Conservation (phyloP, 306 rosid species). For the Castanea crenata region DNA sequence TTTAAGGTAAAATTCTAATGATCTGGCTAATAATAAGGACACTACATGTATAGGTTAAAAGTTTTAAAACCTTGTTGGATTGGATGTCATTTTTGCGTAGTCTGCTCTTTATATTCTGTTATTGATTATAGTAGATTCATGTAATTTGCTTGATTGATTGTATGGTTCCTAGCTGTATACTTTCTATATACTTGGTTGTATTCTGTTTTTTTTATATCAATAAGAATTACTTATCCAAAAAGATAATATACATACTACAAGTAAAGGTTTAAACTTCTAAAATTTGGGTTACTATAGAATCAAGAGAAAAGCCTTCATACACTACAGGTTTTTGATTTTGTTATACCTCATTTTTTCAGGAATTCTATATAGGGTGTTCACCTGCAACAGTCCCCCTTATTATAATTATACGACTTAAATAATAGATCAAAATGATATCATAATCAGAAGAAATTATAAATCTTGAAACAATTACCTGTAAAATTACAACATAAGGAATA, state of each 20-base stretch:
- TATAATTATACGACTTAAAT: background rate
- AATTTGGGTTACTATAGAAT: background rate
- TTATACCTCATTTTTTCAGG: background rate
- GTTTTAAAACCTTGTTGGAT: too few species aligned
- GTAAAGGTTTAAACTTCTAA: background rate
- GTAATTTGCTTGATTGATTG: too few species aligned
- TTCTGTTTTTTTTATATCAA: too few species aligned
- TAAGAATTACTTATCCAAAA: too few species aligned
- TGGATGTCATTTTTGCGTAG: too few species aligned
- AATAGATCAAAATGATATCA: background rate
- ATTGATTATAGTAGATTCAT: too few species aligned
- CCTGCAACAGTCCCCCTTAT: background rate
- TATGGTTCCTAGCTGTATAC: too few species aligned
- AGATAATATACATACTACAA: background rate
- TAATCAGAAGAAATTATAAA: background rate
- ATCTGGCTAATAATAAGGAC: background rate
- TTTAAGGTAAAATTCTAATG: background rate
- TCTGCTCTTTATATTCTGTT: too few species aligned
- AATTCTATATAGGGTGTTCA: background rate
- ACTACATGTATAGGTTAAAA: background rate
- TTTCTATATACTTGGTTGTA: too few species aligned
- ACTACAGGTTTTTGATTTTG: background rate
- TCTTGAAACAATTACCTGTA: background rate
- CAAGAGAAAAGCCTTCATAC: background rate
- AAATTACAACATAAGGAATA: background rate